Evolutionary conservation across 768 basidiomycete genomes (phyloP), one percentile per base, ranked within the genome.

Genomic region (Obba rivulosa): DNA sequence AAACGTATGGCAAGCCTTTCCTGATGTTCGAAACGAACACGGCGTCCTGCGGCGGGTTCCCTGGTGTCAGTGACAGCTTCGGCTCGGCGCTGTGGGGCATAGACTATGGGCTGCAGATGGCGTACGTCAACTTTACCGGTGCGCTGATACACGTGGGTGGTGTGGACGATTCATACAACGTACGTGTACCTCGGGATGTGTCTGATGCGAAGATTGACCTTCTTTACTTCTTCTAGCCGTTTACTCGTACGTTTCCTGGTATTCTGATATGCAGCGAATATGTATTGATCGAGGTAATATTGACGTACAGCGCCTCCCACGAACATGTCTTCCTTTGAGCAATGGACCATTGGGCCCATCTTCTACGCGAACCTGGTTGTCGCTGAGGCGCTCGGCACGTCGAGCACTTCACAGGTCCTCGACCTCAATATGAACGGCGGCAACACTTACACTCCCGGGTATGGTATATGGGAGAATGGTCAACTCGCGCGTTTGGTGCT

Each of bases 11-110:
- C 14, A 69, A 70, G 58, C 73, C 74, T 13, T 65, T 78, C 52
- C 53, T 77, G 38, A 77, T 81, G 75, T 68, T 79, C 52, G 79
- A 81, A 62, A 78, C 75, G 38, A 77, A 76, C 54, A 72, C 73
- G 3, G 78, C 76, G 0, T 72, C 70, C 28, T 80, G 79, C 59
- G 76, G 76, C 45, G 79, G 78, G 11, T 77, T 79, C 55, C 63
- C 70, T n/a, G 78, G 78, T 3, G 52, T 80, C 44, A 74, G 71
- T 39, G 75, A 80, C 55, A 68, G 68, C 42, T 79, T 79, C 48
- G 74, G 70, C 3, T 70, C 72, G 2, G 69, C 75, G n/a, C 64
- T 80, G 28, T 81, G 77, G 76, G 76, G 57, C 21, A 57, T 74
- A 37, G 78, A 80, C 57, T 76, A 69, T 56, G 72, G 70, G 4